Evolutionary conservation across 2,329 filamentous ascomycete genomes (phyloP), one percentile per base, ranked within the genome.

Genomic region (Fusarium pseudonygamai): DNA sequence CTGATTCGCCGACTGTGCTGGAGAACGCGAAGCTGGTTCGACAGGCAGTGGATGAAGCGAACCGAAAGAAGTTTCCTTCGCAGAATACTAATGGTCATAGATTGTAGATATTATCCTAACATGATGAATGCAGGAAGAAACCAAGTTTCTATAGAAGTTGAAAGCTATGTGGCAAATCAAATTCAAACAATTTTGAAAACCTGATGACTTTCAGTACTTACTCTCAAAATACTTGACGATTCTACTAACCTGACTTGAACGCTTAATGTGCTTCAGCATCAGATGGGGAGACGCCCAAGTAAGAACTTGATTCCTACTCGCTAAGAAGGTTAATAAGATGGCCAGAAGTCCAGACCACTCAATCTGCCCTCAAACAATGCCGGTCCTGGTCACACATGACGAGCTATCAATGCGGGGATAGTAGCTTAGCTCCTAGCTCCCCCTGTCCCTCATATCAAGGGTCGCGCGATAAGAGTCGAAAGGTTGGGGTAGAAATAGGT

Each of bases 401-500:
- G 14, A 58, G 40, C 24, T 49, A 49, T 58, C 55, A 58, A 58
- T 49, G 55, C 30, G 55, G 55, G 55, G 55, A 58, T 58, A 15
- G 53, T 28, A 13, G n/a, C 42, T 58, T 49, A 36, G 55, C 30
- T 58, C 7, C 45, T 58, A 49, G 55, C 39, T 22, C 53, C 28
- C 53, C 55, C 40, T 49, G 55, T 49, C 26, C 37, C 5, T 49
- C 30, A 47, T 49, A 18, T 58, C 40, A 47, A 36, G 55, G 55
- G 40, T n/a, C 30, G n/a, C 22, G 30, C 30, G 55, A 58, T 58
- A 58, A 58, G 40, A 36, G 18, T 58, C 55, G 55, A 47, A 58
- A 49, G 55, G 55, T 58, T 49, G 55, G 55, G 55, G 55, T 58
- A 58, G 55, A 58, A 58, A 58, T 58, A 49, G 24, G 30, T 14